These are phyloP conservation scores for Tetrahymena malaccensis DNA, from an alignment of 73 alveolate genomes.

Conservation along the genomic window DNA sequence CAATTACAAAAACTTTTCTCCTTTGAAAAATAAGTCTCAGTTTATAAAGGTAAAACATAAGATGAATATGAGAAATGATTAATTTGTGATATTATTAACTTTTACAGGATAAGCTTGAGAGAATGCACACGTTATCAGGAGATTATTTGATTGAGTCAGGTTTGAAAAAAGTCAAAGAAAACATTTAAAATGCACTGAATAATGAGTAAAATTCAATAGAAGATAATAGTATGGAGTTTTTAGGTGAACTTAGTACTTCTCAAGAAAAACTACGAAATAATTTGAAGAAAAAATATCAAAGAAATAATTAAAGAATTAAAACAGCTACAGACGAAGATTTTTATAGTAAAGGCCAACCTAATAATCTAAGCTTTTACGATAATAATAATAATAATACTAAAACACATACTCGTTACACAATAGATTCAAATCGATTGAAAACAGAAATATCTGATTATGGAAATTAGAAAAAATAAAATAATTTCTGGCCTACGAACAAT, in stretches of 20 bases:
- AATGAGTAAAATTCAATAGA: neutral
- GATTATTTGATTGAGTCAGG: neutral
- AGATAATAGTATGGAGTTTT: neutral
- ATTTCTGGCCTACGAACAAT: neutral
- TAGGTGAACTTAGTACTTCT: neutral
- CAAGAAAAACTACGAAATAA: neutral
- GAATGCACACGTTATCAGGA: neutral
- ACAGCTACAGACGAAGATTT: neutral
- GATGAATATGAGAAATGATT: neutral
- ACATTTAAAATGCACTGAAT: neutral
- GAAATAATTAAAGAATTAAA: neutral
- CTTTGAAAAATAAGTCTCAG: neutral
- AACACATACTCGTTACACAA: neutral
- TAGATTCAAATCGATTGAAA: neutral
- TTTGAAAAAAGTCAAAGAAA: neutral
- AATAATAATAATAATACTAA: neutral
- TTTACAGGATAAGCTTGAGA: neutral
- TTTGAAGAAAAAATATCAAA: neutral
- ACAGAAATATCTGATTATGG: neutral
- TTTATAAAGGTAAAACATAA: neutral
- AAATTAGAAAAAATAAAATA: neutral
- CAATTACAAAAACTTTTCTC: neutral
- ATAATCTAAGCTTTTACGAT: neutral
- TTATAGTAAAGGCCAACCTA: neutral
- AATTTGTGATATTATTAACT: neutral